Evolutionary conservation across 2,329 filamentous ascomycete genomes (phyloP), one percentile per base, ranked within the genome.

Genomic region (Penicillium concentricum): DNA sequence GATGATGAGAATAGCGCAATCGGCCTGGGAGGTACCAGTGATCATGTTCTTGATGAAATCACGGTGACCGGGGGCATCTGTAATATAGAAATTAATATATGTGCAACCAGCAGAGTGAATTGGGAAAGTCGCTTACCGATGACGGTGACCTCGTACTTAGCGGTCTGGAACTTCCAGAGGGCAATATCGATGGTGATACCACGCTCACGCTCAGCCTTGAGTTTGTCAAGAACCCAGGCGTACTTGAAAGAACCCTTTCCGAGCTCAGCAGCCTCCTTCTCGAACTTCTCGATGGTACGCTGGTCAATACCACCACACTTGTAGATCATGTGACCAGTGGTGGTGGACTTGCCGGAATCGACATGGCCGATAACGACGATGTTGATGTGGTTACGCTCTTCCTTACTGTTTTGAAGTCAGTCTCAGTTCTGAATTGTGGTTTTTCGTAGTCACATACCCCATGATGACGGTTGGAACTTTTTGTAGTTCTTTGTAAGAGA

Each of bases 41-140:
- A 99, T 99, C 94, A 99, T 99, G 92, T 97, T 99, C 93, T 99
- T 99, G 91, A 99, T 97, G 88, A 97, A 99, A 80, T 99, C 94
- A 94, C 94, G 93, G 84, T 99, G 94, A 84, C 94, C 94, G 77
- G 94, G 94, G 81, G 94, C 94, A 78, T 99, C 91, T 89, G 69
- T 10, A 53, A 44, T 24, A 52, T 1, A 34, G 67, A 59, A 70
- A 66, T 47, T 42, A 46, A 24, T 1, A 38, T 2, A 4, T 16
- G 6, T 32, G 2, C 16, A 37, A 45, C 12, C 7, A 2, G 42
- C 5, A 13, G 5, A 8, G 15, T 8, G 18, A 22, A 10, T 24
- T 10, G 10, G 5, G 5, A n/a, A 5, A 20, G 24, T 16, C 28
- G 81, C 86, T 72, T 87, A 91, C 88, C 90, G 83, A 95, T 97